A percentile compares a stretch with the other conserved stretches of the same genome.
Evolutionary conservation across 2,329 filamentous ascomycete species (phyloP).

Genomic region (Colletotrichum echinochloae): DNA sequence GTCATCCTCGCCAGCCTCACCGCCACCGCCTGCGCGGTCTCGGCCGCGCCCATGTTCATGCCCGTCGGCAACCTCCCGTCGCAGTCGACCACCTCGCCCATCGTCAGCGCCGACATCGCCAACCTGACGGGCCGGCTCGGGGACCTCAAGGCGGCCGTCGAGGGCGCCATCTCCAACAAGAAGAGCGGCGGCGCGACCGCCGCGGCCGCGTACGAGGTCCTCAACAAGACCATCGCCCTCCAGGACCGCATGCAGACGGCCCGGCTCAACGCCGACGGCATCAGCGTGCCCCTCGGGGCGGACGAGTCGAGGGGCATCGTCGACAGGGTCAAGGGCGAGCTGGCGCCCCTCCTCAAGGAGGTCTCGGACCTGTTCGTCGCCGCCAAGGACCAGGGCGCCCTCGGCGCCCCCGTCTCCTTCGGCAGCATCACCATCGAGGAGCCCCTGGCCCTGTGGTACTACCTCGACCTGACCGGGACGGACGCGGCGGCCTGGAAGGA

Average conservation of each 20-base stretch:
- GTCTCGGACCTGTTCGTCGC: background rate
- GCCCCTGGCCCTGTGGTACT: background rate
- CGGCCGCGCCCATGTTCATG: background rate
- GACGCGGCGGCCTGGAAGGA: background rate
- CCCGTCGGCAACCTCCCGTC: constrained; percentile 17
- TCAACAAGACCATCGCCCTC: background rate
- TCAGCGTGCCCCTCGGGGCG: background rate
- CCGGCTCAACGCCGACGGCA: constrained; percentile 14
- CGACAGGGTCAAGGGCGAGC: constrained; percentile 5
- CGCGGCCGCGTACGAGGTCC: background rate
- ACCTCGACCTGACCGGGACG: background rate
- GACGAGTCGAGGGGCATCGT: background rate
- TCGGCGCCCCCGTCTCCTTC: background rate
- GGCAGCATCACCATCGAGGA: background rate
- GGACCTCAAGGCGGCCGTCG: no score
- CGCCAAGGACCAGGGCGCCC: background rate
- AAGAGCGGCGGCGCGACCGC: background rate
- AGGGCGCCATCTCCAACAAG: background rate
- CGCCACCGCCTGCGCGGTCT: background rate
- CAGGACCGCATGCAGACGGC: background rate
- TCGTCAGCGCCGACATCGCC: background rate
- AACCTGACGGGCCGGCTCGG: no score
- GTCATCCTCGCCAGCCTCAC: background rate
- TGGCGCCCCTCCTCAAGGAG: background rate
- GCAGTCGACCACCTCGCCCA: background rate